Evolutionary conservation across 495 filamentous ascomycete species (phyloP).

Genomic region (Opeltia flavorubescens): DNA sequence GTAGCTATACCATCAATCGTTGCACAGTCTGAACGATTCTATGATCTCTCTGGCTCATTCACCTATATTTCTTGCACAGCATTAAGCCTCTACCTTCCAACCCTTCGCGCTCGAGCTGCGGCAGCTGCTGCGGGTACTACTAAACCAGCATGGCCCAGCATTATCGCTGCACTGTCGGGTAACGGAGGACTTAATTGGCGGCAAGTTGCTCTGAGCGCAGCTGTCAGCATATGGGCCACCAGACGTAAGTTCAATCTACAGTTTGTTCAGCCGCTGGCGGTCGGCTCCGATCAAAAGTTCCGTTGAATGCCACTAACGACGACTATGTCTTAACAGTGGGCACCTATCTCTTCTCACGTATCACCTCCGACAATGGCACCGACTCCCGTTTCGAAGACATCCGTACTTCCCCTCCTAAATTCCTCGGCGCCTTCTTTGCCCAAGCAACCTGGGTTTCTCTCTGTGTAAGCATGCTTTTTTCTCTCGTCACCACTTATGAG

Average conservation of each 20-base stretch:
- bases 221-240: slow-evolving; percentile 42
- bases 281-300: neutral
- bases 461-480: slow-evolving; percentile 22
- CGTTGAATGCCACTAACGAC: neutral
- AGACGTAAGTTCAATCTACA: slow-evolving; percentile 27
- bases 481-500: too few species aligned
- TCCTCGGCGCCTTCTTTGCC: slow-evolving; percentile 39
- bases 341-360: slow-evolving; percentile 40
- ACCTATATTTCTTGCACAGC: slow-evolving; percentile 46
- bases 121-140: slow-evolving; percentile 21
- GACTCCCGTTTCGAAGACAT: slow-evolving; percentile 52
- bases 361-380: slow-evolving; percentile 31
- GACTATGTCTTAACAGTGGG: slow-evolving; percentile 31
- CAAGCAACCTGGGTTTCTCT: slow-evolving; percentile 52
- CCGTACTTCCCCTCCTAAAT: slow-evolving; percentile 34
- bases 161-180: slow-evolving; percentile 26
- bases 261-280: neutral
- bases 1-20: slow-evolving; percentile 45
- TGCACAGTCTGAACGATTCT: slow-evolving; percentile 45
- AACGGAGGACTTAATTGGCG: slow-evolving; percentile 39
- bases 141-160: slow-evolving; percentile 32
- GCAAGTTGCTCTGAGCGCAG: slow-evolving; percentile 41
- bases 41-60: slow-evolving; percentile 47
- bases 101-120: slow-evolving; percentile 33
- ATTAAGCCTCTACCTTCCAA: slow-evolving; percentile 43